Evolutionary conservation across 2,329 filamentous ascomycete species (phyloP), one percentile per base, ranked within the genome.

Genomic region (Fusarium bactridioides): DNA sequence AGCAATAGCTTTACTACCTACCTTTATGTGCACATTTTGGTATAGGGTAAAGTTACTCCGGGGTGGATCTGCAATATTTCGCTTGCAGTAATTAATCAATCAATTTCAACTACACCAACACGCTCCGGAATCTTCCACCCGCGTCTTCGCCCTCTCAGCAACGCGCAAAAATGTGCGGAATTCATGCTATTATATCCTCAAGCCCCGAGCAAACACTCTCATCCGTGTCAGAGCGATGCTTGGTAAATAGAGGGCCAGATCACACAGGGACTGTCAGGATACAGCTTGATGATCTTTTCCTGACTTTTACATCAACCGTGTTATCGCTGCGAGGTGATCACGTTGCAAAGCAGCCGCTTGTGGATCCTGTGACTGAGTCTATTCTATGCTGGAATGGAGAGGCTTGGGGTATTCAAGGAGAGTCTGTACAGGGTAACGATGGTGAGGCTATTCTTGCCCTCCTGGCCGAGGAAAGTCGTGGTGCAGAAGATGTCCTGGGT

Each of bases 311-410:
- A 18, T 96, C 95, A 11, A 97, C 94, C 0, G 95, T 99, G 2
- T 88, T 98, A n/a, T 91, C 94, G 8, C 85, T 99, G n/a, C 90
- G 96, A 75, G 95, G 95, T 31, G 87, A 90, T 55, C 85, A 89
- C 69, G 79, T 96, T 55, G 89, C 91, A 11, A 79, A 83, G 38
- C 96, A 98, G 80, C 96, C 96, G 4, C 87, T 97, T 8, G 80
- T 87, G 45, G 88, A 92, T 72, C 41, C 78, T 6, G 70, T 75
- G 1, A 87, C 86, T 1, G 86, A 86, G 8, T 94, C 92, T 2
- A 84, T 93, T 2, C 86, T 99, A 5, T 98, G 95, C 86, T 99
- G 96, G 96, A 99, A 99, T 78, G 96, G 96, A 47, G 96, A 99
- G 80, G 95, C 94, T 3, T 99, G 96, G 96, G 91, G 88, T 64